Base-by-base conservation (phyloP, 2,329 filamentous ascomycete genomes). In the Aspergillus persii region DNA sequence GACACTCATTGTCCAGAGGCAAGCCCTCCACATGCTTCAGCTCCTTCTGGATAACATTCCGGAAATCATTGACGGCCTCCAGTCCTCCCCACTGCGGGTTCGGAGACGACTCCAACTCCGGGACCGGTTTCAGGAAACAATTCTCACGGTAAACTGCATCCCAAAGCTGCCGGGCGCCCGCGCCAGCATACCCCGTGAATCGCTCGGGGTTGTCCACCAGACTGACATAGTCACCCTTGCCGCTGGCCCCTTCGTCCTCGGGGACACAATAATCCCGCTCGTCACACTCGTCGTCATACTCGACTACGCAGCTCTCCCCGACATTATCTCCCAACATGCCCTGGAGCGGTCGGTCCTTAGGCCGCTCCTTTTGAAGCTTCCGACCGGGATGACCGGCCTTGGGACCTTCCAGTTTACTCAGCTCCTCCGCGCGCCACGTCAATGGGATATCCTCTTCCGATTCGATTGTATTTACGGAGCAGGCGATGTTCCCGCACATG, bases 211-310 rank as follows among this genome's bases (percentile, higher is more conserved):
- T 99, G 73, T 92, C 89, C 53, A 96, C 82, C 66, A 99, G 81
- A 76, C 91, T 96, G 69, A 99, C 95, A 73, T 99, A 99, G 81
- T 98, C 95, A 46, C 95, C 95, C 76, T 96, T 96, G 8, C 85
- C 89, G 53, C 84, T 83, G 6, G 89, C 87, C 69, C 90, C 91
- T 78, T 98, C 93, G 72, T 99, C 95, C 69, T 99, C 95, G 0
- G 92, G 92, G 4, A 98, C 86, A 77, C 95, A 99, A 76, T 98
- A 99, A 74, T 99, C 95, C 65, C 95, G 86, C 66, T 97, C 90
- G 78, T 98, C 94, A 76, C 92, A 96, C 76, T 97, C 94, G 70
- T 97, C 94, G 70, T 98, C 94, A 72, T 96, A 96, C 78, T 99
- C 95, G 18, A 98, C 89, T 50, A 99, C 92, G 74, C 95, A 99